Base-by-base conservation (phyloP, 2,329 filamentous ascomycete genomes). In the Alternaria sp. region DNA sequence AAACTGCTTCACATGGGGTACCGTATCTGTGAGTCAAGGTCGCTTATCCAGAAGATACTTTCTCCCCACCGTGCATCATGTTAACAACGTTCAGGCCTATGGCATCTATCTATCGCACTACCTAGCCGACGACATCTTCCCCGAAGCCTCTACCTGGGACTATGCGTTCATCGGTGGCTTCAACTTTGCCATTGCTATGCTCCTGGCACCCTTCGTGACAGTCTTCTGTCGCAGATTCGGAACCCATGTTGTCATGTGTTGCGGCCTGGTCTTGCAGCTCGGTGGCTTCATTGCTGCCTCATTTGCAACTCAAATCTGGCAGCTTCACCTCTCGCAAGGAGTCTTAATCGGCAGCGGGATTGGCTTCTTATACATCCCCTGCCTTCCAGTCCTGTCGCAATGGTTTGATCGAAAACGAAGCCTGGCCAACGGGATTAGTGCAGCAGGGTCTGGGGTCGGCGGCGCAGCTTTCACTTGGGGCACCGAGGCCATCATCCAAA, bases 101-200 rank as follows among this genome's bases (percentile, higher is more conserved):
- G 81, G 81, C 36, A 78, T 84, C 10, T 84, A 83, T 60, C 76
- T 84, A 1, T 76, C 79, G 9, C 77, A 82, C 56, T 84, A 82
- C 60, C 73, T 83, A 15, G 61, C 72, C 10, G 66, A 76, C 73
- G 10, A 75, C 11, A 72, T 72, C 12, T 83, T 81, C 54, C 71
- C 76, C 1, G 69, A 69, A 21, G 78, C 81, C 12, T 72, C 69
- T 1, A 52, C 75, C 0, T 70, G 81, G 46, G 77, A 81, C 57
- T 83, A 79, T 65, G 80, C 80, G 6, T 76, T 82, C 50, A 75
- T 83, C 26, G 81, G 81, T 6, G 79, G 81, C n/a, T 67, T 83
- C 26, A 76, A 77, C 57, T 80, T 83, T 61, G 68, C 74, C 6
- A 63, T 74, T 5, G 69, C 76, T 13, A 73, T 83, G 70, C 64